Percentiles rank a stretch among this genome's conserved stretches.
Conservation (phyloP, 2,329 filamentous ascomycete genomes). For the Fonsecaea monophora region DNA sequence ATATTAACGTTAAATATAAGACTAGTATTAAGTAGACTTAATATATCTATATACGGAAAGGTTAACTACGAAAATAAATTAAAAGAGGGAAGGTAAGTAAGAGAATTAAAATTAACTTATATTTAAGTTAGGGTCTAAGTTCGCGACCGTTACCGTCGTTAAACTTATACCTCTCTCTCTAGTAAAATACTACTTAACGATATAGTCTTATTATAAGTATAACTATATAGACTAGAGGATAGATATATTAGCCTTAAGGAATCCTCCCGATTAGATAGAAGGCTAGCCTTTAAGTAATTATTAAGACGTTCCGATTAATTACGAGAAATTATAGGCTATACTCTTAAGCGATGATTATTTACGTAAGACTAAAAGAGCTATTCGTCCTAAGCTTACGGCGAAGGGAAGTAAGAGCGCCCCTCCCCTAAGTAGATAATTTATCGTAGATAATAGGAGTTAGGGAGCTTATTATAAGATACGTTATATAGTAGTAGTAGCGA, state of each 20-base stretch:
- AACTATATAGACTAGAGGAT: not conserved
- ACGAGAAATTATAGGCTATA: not conserved
- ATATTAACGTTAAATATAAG: too few species aligned
- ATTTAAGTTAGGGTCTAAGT: too few species aligned
- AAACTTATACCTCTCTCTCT: too few species aligned
- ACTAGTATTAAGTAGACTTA: too few species aligned
- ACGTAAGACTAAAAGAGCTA: conserved; percentile 1
- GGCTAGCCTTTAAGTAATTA: conserved; percentile 12
- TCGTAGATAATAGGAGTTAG: conserved; percentile 12
- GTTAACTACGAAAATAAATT: too few species aligned
- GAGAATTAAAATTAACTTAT: too few species aligned
- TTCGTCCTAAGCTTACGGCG: not conserved
- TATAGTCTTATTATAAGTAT: too few species aligned
- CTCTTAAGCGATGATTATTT: not conserved
- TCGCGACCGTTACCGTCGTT: too few species aligned
- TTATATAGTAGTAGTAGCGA: too few species aligned
- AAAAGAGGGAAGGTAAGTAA: too few species aligned
- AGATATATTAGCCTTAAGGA: conserved; percentile 2
- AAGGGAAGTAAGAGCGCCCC: conserved; percentile 15
- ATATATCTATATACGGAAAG: too few species aligned
- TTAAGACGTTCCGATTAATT: not conserved
- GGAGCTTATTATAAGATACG: not conserved
- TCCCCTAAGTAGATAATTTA: conserved; percentile 5
- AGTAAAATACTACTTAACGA: too few species aligned
- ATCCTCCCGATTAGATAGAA: conserved; percentile 18